These are phyloP conservation scores for Globisporangium echinulatum DNA, from an alignment of 352 stramenopile genomes.

Conservation along the genomic window DNA sequence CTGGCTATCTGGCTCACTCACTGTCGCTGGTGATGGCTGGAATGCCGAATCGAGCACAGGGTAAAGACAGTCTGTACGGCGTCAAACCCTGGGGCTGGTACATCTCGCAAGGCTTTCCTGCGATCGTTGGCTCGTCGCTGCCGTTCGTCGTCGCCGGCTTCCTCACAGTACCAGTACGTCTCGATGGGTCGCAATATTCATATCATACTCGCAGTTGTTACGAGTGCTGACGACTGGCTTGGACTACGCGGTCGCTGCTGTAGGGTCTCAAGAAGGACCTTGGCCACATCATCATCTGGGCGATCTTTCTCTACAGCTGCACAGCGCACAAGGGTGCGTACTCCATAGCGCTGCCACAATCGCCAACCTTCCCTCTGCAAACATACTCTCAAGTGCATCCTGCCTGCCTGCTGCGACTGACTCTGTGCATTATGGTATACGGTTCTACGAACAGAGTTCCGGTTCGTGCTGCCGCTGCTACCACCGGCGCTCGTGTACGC, in stretches of 20 bases:
- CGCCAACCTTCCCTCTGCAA: too few relatives aligned
- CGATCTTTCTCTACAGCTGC: conserved; percentile 73
- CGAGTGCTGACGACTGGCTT: neutral
- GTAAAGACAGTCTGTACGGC: conserved; percentile 78
- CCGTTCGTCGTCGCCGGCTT: conserved; percentile 44
- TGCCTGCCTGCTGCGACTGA: too few relatives aligned
- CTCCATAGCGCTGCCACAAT: neutral
- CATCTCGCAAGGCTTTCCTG: conserved; percentile 69
- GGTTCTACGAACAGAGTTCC: conserved; percentile 45
- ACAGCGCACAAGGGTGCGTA: conserved; percentile 69
- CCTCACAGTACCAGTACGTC: conserved; percentile 44
- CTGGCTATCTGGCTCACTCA: neutral
- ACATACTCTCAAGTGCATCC: too few relatives aligned
- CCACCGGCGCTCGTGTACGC: conserved; percentile 67
- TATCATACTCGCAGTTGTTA: too few relatives aligned
- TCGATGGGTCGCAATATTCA: neutral
- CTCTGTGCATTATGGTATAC: neutral
- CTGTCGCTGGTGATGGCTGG: neutral
- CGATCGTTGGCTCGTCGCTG: conserved; percentile 56
- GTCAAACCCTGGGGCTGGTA: conserved; percentile 83
- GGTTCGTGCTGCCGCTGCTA: conserved; percentile 79
- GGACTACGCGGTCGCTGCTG: neutral
- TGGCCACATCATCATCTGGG: conserved; percentile 54
- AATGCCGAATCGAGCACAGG: conserved; percentile 19
- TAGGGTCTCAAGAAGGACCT: conserved; percentile 63